phyloP scores from a whole-genome alignment of 139 green algal genomes.

The Coelastrella sp. region DNA sequence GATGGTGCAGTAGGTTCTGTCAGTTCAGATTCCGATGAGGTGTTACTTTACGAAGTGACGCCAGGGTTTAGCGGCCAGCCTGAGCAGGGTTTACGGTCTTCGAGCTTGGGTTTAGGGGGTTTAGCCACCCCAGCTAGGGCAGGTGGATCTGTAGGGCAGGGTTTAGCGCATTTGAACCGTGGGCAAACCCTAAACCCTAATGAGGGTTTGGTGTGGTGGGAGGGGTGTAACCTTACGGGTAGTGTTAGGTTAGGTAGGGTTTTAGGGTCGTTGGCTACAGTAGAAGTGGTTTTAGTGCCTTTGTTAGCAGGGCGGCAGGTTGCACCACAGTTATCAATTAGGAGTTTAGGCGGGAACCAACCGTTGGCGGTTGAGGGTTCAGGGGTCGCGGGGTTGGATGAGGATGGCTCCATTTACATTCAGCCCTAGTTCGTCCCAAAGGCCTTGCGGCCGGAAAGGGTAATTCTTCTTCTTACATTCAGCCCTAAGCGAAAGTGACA shows the following conservation, averaged over 20 bases:
- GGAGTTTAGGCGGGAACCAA: neutral
- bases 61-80: neutral
- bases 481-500: too few relatives aligned
- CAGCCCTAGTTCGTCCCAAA: too few relatives aligned
- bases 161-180: neutral
- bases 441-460: too few relatives aligned
- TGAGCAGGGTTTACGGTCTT: too few relatives aligned
- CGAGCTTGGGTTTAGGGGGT: too few relatives aligned
- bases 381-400: neutral
- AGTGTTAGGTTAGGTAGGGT: conserved; percentile 28
- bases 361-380: neutral
- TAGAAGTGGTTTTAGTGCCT: conserved; percentile 38
- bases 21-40: neutral
- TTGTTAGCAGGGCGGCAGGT: neutral
- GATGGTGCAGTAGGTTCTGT: neutral
- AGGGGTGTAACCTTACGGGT: neutral
- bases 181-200: neutral
- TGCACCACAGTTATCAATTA: neutral
- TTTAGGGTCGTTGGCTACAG: neutral
- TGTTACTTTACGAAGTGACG: conserved; percentile 12
- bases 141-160: neutral
- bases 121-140: neutral
- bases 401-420: neutral
- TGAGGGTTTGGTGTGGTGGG: neutral
- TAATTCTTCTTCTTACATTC: too few relatives aligned